phyloP scores from a whole-genome alignment of 1,284 basidiomycete species.

The Ceratobasidium sp. region DNA sequence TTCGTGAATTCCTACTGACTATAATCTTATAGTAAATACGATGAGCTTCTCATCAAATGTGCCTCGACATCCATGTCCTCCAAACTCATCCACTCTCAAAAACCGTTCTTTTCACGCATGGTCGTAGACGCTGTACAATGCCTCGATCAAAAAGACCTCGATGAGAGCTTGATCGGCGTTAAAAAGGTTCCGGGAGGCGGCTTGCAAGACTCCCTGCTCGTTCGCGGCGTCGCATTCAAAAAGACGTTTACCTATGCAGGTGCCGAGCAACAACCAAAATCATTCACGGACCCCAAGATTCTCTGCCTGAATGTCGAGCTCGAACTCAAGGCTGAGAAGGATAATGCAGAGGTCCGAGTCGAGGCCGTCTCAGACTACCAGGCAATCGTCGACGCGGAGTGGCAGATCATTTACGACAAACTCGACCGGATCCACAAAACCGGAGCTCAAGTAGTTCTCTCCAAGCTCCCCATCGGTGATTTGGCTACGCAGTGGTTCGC shows the following conservation, averaged over 20 bases:
- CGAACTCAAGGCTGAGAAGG: conserved; percentile 99
- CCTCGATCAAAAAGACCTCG: conserved; percentile 91
- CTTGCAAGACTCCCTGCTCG: conserved; percentile 93
- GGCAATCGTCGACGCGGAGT: conserved; percentile 99
- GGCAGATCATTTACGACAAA: conserved; percentile 99
- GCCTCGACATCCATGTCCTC: conserved; percentile 99
- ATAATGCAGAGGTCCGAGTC: conserved; percentile 98
- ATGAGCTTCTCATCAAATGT: conserved; percentile 92
- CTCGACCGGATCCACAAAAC: conserved; percentile 96
- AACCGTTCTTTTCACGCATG: conserved; percentile 99
- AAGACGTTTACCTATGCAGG: conserved; percentile 99
- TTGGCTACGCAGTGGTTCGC: conserved; percentile 99
- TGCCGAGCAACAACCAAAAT: conserved; percentile 98
- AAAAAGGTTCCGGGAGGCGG: conserved; percentile 99
- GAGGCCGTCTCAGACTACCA: conserved; percentile 98
- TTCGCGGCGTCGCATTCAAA: conserved; percentile 96
- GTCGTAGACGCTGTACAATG: conserved; percentile 96
- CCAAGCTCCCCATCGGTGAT: conserved; percentile 98
- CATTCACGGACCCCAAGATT: conserved; percentile 87
- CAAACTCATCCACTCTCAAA: conserved; percentile 98
- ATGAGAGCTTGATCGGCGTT: conserved; percentile 96
- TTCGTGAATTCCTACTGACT: background rate
- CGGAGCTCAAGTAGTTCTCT: conserved; percentile 96
- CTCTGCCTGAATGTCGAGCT: conserved; percentile 97
- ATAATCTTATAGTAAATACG: conserved; percentile 73